Base-by-base conservation (phyloP, 495 filamentous ascomycete genomes). In the Endocarpon pusillum region DNA sequence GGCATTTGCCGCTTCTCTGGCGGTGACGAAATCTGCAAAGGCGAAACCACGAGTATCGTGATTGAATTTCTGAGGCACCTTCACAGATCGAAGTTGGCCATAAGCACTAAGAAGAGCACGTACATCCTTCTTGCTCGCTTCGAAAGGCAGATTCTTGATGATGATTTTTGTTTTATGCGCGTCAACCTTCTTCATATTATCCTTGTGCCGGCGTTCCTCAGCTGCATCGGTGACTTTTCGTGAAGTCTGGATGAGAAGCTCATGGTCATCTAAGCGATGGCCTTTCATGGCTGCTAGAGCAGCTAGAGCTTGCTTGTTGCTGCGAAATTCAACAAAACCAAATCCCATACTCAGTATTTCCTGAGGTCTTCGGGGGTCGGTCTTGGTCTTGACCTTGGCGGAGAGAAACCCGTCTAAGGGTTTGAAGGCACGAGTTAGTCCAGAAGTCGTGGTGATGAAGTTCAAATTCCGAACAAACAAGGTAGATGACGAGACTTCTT, bases 121-220 rank as follows among this genome's bases (percentile, higher is more conserved):
- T 20, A 99, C 62, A 44, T 99, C 91, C 50, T 89, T 85, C 64
- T 92, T 94, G 26, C 72, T 78, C 7, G 79, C 77, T 57, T 96
- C 81, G 61, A 99, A 99, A 6, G 89, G 89, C 49, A 99, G 57
- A 61, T 99, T 99, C 64, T 96, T 96, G 63, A 97, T 81, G 53
- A 96, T 78, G 45, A 99, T 75, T 63, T 96, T 94, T 21, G 85
- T 94, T 34, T 71, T 66, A 44, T 71, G 70, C 17, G 66, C 69
- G 3, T 75, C 70, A 11, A 69, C 49, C 51, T 80, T 84, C 63
- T 83, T 89, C 36, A 73, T 73, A 14, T 67, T 69, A 44, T 93
- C 85, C 37, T 83, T 75, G 40, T 74, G 75, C 48, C 75, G 73
- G 34, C 74, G 69, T 51, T 91, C 81, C 48, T 89, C 81, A 0